Evolutionary conservation across 148 eudicot genomes (phyloP), one percentile per base, ranked within the genome.

Genomic region (Amaranthus palmeri): DNA sequence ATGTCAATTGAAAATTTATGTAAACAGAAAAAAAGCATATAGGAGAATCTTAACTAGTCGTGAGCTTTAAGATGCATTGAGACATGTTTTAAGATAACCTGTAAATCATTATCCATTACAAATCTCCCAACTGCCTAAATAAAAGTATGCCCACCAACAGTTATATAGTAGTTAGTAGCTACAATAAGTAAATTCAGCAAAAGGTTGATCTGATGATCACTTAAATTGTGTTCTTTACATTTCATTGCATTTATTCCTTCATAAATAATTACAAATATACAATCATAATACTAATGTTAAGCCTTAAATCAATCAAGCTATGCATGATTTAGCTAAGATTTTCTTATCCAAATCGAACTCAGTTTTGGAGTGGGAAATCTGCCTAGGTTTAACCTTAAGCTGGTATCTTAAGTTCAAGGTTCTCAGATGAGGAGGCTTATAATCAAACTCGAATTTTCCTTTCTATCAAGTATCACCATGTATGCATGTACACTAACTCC

Each of bases 1-100:
- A 74, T 25, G 72, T 74, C 77, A 66, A 42, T 46, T 6, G 13
- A 56, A 13, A 72, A n/a, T 56, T 15, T 18, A n/a, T 8, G 12
- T 50, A 12, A 25, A 7, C 61, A 40, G 54, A 43, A 8, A 64
- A 45, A 65, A 45, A 54, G 48, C 60, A 18, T 12, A 62, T 52
- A 64, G 11, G 67, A 64, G 45, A 9, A 54, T 12, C 4, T 7
- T 17, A 11, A 17, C 1, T 45, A 44, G 15, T 12, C 14, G 11
- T 25, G 43, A 46, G 66, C 51, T 41, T 70, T 8, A 14, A 69
- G 3, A 61, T 36, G 64, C 4, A 61, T 11, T 14, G 42, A 61
- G 14, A n/a, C 64, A 17, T 42, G 7, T 17, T 17, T 8, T 7
- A 2, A 65, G 54, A 65, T 65, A 53, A n/a, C 17, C 25, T 45